Evolutionary conservation across 768 basidiomycete genomes (phyloP).

Genomic region (Tylopilus sp.): DNA sequence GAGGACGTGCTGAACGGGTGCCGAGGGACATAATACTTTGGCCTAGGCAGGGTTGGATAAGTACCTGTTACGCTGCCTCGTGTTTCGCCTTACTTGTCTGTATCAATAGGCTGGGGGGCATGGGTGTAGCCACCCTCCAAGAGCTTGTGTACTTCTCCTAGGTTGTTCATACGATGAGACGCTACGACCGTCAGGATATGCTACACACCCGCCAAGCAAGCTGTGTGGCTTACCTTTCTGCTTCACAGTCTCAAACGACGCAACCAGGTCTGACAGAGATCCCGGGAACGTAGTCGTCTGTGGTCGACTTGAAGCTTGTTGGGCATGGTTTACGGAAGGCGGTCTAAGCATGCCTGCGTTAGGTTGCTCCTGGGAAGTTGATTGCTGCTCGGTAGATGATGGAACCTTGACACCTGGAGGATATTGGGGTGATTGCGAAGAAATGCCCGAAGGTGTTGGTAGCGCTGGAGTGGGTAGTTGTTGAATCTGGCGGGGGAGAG

Average conservation of each 20-base stretch:
- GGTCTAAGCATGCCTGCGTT: slow-evolving; percentile 48
- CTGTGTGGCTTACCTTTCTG: slow-evolving; percentile 75
- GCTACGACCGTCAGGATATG: slow-evolving; percentile 35
- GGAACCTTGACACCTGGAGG: slow-evolving; percentile 67
- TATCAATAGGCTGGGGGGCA: slow-evolving; percentile 90
- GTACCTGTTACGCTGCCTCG: not conserved
- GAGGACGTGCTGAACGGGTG: slow-evolving; percentile 88
- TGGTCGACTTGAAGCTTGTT: slow-evolving; percentile 38
- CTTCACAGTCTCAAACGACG: slow-evolving; percentile 93
- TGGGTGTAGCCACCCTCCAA: slow-evolving; percentile 88
- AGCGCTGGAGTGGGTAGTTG: slow-evolving; percentile 32
- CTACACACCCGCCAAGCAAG: not conserved
- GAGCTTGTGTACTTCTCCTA: slow-evolving; percentile 89
- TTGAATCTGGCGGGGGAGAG: slow-evolving; percentile 48
- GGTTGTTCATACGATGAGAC: slow-evolving; percentile 80
- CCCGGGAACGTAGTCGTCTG: slow-evolving; percentile 64
- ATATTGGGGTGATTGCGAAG: slow-evolving; percentile 47
- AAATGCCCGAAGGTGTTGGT: slow-evolving; percentile 7
- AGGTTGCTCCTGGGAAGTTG: slow-evolving; percentile 30
- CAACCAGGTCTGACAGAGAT: slow-evolving; percentile 87
- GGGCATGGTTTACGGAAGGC: slow-evolving; percentile 48
- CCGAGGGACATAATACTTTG: slow-evolving; percentile 93
- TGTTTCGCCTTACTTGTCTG: slow-evolving; percentile 77
- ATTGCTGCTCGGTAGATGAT: slow-evolving; percentile 40
- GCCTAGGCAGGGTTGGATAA: slow-evolving; percentile 47